Evolutionary conservation across 164 flowering plant genomes (phyloP).

Genomic region (Hamamelis virginiana): DNA sequence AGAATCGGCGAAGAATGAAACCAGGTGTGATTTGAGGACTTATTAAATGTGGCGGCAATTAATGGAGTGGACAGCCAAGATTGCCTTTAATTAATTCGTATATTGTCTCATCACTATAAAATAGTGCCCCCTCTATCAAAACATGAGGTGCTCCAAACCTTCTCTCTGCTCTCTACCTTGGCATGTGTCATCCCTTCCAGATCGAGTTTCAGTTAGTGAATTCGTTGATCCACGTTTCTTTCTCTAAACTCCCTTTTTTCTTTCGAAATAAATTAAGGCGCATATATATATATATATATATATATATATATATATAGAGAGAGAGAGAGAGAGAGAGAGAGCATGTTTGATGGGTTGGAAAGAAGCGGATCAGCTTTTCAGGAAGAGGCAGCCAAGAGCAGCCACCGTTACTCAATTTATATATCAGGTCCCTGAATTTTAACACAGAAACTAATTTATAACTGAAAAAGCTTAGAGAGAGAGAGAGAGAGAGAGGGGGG

Average conservation of each 20-base stretch:
- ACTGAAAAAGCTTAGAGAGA: not conserved
- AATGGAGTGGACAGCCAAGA: too few relatives aligned
- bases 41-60: too few relatives aligned
- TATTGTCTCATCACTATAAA: too few relatives aligned
- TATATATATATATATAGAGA: too few relatives aligned
- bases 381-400: slow-evolving; percentile 21
- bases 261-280: not conserved
- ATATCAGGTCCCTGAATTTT: not conserved
- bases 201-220: slow-evolving; percentile 5
- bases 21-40: too few relatives aligned
- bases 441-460: not conserved
- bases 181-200: not conserved
- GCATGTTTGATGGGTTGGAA: slow-evolving; percentile 35
- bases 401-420: slow-evolving; percentile 1
- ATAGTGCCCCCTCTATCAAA: too few relatives aligned
- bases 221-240: slow-evolving; percentile 16
- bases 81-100: too few relatives aligned
- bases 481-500: slow-evolving; percentile 6
- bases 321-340: slow-evolving; percentile 13
- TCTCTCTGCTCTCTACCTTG: not conserved
- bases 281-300: not conserved
- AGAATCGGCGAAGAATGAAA: too few relatives aligned
- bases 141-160: not conserved
- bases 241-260: not conserved
- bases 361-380: slow-evolving; percentile 30